Conservation (phyloP, 495 filamentous ascomycete genomes). For the Niebla homalea region DNA sequence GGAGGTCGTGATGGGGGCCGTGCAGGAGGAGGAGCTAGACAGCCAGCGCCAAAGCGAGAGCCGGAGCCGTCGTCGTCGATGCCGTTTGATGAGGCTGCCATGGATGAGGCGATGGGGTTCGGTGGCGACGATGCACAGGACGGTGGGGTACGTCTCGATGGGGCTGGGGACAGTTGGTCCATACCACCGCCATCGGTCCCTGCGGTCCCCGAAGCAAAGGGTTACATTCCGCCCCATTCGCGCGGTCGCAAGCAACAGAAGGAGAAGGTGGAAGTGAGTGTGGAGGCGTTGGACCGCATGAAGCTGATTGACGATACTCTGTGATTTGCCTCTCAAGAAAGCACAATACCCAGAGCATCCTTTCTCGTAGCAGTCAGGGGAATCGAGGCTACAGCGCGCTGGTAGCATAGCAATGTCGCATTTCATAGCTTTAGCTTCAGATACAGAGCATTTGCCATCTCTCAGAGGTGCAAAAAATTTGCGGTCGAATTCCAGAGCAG, state of each 20-base stretch:
- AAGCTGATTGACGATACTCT: no score
- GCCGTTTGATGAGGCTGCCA: slow-evolving; percentile 3
- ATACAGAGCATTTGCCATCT: no score
- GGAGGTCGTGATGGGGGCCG: not conserved
- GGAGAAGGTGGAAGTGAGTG: not conserved
- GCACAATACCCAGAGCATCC: no score
- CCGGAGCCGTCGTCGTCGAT: not conserved
- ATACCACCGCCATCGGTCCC: not conserved
- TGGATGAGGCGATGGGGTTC: slow-evolving; percentile 1
- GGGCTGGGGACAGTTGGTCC: not conserved
- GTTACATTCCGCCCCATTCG: not conserved
- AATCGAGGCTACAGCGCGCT: no score
- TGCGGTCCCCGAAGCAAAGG: not conserved
- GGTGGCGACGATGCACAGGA: not conserved
- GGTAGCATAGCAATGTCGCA: no score
- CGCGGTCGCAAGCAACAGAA: not conserved
- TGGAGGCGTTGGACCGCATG: not conserved
- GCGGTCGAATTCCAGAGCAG: no score
- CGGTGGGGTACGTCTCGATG: not conserved
- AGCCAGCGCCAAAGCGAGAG: not conserved
- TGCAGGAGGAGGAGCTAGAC: not conserved
- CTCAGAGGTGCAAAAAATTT: no score
- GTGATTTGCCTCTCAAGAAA: no score
- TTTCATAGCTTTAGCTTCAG: no score
- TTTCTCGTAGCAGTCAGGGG: no score